Conservation (phyloP, 306 rosid genomes). For the Quillaja saponaria region DNA sequence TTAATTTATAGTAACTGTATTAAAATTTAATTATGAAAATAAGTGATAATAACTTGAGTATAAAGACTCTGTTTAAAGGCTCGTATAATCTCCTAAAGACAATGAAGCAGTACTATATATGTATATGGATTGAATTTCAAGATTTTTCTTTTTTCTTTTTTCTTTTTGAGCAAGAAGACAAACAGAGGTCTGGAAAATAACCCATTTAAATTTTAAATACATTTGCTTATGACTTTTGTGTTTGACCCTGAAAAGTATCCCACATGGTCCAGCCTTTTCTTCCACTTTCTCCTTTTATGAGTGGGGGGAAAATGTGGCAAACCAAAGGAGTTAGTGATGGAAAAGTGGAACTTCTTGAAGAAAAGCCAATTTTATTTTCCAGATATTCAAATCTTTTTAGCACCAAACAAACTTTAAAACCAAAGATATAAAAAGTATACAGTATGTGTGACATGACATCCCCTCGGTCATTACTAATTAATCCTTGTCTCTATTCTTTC, state of each 20-base stretch:
- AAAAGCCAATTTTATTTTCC: constrained; percentile 34
- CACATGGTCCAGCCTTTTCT: constrained; percentile 56
- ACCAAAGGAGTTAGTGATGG: constrained; percentile 38
- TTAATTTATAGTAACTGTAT: too few species aligned
- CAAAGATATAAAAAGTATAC: constrained; percentile 50
- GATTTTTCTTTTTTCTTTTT: too few species aligned
- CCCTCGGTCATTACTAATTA: too few species aligned
- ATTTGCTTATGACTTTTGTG: constrained; percentile 47
- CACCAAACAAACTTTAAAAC: constrained; percentile 48
- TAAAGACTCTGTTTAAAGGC: too few species aligned
- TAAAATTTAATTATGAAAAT: too few species aligned
- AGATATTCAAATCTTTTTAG: constrained; percentile 58
- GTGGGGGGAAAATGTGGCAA: constrained; percentile 42
- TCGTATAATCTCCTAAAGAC: too few species aligned
- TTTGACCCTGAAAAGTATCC: constrained; percentile 72
- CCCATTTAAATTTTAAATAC: constrained; percentile 22
- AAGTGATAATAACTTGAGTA: too few species aligned
- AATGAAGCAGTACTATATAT: too few species aligned
- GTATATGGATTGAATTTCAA: too few species aligned
- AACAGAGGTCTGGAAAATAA: constrained; percentile 31
- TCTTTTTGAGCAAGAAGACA: constrained; percentile 37
- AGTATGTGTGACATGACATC: too few species aligned
- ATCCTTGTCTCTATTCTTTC: too few species aligned
- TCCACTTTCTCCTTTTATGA: constrained; percentile 50
- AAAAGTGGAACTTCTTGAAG: constrained; percentile 32